These are phyloP conservation scores for Dipodascus albidus DNA, from an alignment of 805 yeast species.

Conservation along the genomic window DNA sequence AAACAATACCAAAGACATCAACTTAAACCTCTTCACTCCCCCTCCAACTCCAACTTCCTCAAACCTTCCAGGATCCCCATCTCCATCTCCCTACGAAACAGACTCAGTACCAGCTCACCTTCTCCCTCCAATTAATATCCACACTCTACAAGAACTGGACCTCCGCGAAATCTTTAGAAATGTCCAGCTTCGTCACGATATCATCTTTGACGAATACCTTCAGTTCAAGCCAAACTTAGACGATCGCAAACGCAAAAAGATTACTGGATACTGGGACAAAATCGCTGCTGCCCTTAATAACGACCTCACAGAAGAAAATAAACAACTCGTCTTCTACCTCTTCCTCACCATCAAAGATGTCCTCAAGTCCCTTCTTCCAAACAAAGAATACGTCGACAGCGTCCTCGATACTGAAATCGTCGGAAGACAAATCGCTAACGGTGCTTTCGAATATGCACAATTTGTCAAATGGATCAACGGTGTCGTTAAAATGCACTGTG, in stretches of 20 bases:
- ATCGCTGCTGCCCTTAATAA: slow-evolving; percentile 23
- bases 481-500: slow-evolving; percentile 80
- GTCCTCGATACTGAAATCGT: slow-evolving; percentile 67
- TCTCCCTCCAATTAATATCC: slow-evolving; percentile 70
- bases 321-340: slow-evolving; percentile 49
- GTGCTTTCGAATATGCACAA: slow-evolving; percentile 54
- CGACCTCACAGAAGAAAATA: slow-evolving; percentile 2
- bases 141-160: slow-evolving; percentile 75
- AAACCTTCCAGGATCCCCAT: background rate
- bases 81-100: background rate
- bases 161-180: slow-evolving; percentile 78
- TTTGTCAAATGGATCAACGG: slow-evolving; percentile 63
- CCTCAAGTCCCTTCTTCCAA: slow-evolving; percentile 61
- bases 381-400: slow-evolving; percentile 62
- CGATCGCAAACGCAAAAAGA: slow-evolving; percentile 57
- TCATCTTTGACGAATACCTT: slow-evolving; percentile 83
- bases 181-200: slow-evolving; percentile 89
- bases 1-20: background rate
- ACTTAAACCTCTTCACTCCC: background rate
- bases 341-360: slow-evolving; percentile 73
- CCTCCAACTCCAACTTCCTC: background rate
- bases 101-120: background rate
- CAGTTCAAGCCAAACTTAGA: slow-evolving; percentile 87
- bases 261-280: slow-evolving; percentile 77
- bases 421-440: slow-evolving; percentile 57